These are phyloP conservation scores for Yamadazyma kitorensis DNA, from an alignment of 805 yeast species.

Conservation along the genomic window DNA sequence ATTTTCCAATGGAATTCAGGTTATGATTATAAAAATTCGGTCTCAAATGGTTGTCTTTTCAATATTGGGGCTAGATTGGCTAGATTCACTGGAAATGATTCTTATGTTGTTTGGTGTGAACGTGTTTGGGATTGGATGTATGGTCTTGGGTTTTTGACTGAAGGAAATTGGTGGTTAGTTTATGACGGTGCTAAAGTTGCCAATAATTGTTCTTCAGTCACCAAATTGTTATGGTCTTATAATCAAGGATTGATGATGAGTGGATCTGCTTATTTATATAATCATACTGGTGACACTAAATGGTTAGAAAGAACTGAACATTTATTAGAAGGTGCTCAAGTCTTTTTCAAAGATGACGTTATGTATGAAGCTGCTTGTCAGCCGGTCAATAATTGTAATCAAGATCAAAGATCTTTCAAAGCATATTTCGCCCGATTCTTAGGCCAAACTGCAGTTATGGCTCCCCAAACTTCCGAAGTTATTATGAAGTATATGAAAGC, in stretches of 20 bases:
- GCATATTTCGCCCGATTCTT: slow-evolving; percentile 76
- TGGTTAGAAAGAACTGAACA: slow-evolving; percentile 66
- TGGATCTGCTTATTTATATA: slow-evolving; percentile 80
- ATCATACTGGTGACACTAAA: slow-evolving; percentile 58
- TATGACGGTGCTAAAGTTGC: slow-evolving; percentile 69
- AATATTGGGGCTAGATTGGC: slow-evolving; percentile 44
- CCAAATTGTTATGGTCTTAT: slow-evolving; percentile 76
- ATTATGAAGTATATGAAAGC: slow-evolving; percentile 44
- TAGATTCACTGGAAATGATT: slow-evolving; percentile 37
- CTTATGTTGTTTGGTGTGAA: slow-evolving; percentile 42
- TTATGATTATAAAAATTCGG: slow-evolving; percentile 44
- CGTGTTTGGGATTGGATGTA: slow-evolving; percentile 46
- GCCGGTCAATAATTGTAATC: slow-evolving; percentile 59
- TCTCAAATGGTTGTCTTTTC: slow-evolving; percentile 44
- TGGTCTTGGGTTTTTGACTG: slow-evolving; percentile 41
- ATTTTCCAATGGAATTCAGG: slow-evolving; percentile 49
- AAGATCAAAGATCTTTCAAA: slow-evolving; percentile 90
- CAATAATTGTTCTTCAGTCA: slow-evolving; percentile 61
- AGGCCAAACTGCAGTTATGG: slow-evolving; percentile 70
- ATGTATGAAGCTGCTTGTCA: slow-evolving; percentile 88
- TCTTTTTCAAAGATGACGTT: slow-evolving; percentile 52
- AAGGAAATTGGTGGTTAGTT: slow-evolving; percentile 47
- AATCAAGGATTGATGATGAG: slow-evolving; percentile 77
- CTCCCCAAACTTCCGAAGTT: slow-evolving; percentile 52
- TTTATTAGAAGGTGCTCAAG: slow-evolving; percentile 52